These are phyloP conservation scores for Spathaspora hagerdaliae DNA, from an alignment of 805 yeast species.

Conservation along the genomic window DNA sequence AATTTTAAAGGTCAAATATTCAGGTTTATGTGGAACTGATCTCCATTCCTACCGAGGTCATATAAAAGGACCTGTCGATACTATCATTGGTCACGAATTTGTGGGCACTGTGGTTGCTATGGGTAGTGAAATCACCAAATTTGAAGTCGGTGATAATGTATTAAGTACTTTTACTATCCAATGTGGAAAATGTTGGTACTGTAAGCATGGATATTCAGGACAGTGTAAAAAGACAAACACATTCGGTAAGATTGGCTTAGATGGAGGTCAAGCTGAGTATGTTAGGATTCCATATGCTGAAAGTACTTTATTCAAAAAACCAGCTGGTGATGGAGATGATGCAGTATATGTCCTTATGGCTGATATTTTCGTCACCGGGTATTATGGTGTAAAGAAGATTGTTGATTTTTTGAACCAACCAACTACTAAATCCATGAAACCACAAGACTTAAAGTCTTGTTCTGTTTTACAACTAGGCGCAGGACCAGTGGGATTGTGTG, in stretches of 20 bases:
- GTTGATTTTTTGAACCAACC: conserved; percentile 32
- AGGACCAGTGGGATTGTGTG: conserved; percentile 60
- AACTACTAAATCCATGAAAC: conserved; percentile 17
- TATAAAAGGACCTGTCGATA: conserved; percentile 32
- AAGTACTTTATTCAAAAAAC: conserved; percentile 44
- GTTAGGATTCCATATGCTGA: conserved; percentile 57
- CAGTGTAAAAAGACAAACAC: conserved; percentile 53
- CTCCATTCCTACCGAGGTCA: conserved; percentile 54
- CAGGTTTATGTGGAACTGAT: conserved; percentile 56
- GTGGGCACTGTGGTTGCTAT: conserved; percentile 39
- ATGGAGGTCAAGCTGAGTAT: conserved; percentile 64
- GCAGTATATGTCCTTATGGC: conserved; percentile 53
- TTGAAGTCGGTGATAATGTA: conserved; percentile 44
- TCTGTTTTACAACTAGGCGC: conserved; percentile 52
- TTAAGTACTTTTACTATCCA: conserved; percentile 50
- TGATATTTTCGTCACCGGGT: conserved; percentile 63
- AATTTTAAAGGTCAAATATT: conserved; percentile 43
- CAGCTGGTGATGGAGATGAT: conserved; percentile 34
- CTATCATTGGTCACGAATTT: conserved; percentile 52
- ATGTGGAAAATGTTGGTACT: conserved; percentile 59
- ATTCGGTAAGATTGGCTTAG: conserved; percentile 53
- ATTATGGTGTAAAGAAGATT: conserved; percentile 52
- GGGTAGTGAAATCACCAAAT: conserved; percentile 28
- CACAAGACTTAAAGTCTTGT: neutral
- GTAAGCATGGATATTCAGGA: conserved; percentile 50